Percentiles rank a stretch among this genome's conserved stretches.
These are phyloP conservation scores for Kwoniella botswanensis DNA, from an alignment of 768 basidiomycete species.

Conservation along the genomic window DNA sequence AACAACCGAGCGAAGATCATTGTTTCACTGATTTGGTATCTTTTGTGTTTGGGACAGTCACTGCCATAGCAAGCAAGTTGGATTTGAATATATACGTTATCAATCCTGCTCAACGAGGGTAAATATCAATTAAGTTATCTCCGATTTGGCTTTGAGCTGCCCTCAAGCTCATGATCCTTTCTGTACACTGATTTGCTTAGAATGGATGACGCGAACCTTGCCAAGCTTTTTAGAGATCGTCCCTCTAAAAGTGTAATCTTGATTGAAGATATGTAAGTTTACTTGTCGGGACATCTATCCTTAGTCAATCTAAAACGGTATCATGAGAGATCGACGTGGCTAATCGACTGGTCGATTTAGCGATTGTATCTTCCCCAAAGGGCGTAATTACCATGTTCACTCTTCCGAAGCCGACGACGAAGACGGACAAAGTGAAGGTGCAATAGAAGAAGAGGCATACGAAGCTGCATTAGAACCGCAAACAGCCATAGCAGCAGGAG, in stretches of 20 bases:
- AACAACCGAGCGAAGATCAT: not conserved
- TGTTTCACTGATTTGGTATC: not conserved
- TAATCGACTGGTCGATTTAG: constrained; percentile 11
- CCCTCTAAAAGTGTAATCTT: constrained; percentile 84
- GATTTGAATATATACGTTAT: constrained; percentile 91
- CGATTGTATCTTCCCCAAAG: constrained; percentile 39
- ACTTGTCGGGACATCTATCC: too few relatives aligned
- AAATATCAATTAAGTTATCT: constrained; percentile 14
- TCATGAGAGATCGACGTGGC: not conserved
- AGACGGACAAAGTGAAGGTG: constrained; percentile 6
- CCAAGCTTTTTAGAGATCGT: constrained; percentile 83
- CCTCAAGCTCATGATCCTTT: too few relatives aligned
- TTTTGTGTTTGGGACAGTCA: constrained; percentile 3
- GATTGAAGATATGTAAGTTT: constrained; percentile 73
- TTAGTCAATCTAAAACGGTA: not conserved
- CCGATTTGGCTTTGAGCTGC: not conserved
- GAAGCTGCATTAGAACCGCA: not conserved
- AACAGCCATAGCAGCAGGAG: not conserved
- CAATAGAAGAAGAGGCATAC: constrained; percentile 7
- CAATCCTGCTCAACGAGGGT: constrained; percentile 51
- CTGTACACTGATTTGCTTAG: too few relatives aligned
- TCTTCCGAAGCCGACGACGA: constrained; percentile 6
- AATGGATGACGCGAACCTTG: constrained; percentile 75
- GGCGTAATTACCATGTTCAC: constrained; percentile 8
- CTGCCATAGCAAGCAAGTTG: constrained; percentile 80